Conservation (phyloP, 2,329 filamentous ascomycete genomes). For the Monosporascus sp. region DNA sequence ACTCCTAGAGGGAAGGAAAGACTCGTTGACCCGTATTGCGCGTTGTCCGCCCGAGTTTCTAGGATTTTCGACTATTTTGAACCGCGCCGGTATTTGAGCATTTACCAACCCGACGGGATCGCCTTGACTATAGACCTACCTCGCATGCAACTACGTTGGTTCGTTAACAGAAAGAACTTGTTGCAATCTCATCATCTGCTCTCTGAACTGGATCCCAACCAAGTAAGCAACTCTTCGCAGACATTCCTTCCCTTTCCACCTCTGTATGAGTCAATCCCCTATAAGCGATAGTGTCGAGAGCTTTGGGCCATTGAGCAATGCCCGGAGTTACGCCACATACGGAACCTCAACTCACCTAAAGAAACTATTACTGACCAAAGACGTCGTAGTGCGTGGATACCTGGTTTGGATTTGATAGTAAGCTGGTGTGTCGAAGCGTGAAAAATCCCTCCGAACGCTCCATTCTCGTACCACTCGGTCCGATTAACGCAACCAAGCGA, state of each 20-base stretch:
- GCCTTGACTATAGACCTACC: conserved; percentile 43
- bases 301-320: too few species aligned
- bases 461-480: conserved; percentile 50
- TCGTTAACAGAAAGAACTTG: conserved; percentile 35
- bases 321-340: too few species aligned
- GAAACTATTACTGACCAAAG: not conserved
- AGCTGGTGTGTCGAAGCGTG: conserved; percentile 48
- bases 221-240: conserved; percentile 25
- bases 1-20: conserved; percentile 4
- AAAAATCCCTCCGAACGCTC: conserved; percentile 37
- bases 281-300: too few species aligned
- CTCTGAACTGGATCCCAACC: conserved; percentile 48
- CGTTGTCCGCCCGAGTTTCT: conserved; percentile 32
- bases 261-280: not conserved
- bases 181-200: conserved; percentile 46
- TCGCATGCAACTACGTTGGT: conserved; percentile 48
- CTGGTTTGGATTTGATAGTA: conserved; percentile 53
- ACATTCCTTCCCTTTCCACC: not conserved
- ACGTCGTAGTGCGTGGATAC: conserved; percentile 4
- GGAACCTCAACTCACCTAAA: not conserved
- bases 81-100: conserved; percentile 32
- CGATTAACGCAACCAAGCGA: conserved; percentile 18
- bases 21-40: conserved; percentile 46
- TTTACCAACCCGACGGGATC: conserved; percentile 37
- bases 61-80: conserved; percentile 49